Conservation (phyloP, 371 early-diverging fungal genomes). For the Mucor irregularis region DNA sequence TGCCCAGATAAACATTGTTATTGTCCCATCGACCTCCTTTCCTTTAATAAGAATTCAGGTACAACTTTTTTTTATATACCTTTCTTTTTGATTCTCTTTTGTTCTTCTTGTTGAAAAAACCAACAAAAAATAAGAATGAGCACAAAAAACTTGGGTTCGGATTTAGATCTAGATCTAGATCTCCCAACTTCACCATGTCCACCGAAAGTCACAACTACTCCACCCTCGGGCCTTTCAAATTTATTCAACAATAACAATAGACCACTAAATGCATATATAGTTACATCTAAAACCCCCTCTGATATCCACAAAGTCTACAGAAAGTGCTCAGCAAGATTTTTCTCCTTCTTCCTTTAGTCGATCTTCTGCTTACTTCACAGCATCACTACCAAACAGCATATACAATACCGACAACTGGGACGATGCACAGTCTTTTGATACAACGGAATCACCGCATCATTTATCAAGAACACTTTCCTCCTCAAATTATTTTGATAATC, state of each 20-base stretch:
- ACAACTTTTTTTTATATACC: too few species aligned
- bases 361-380: slow-evolving; percentile 9
- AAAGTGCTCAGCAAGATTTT: background rate
- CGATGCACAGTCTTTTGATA: background rate
- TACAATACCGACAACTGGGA: too few species aligned
- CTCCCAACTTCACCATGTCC: background rate
- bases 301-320: background rate
- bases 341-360: background rate
- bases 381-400: slow-evolving; percentile 3
- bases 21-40: too few species aligned
- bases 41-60: too few species aligned
- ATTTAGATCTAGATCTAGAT: too few species aligned
- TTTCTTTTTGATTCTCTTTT: too few species aligned
- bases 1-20: too few species aligned
- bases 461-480: slow-evolving; percentile 12
- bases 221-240: background rate
- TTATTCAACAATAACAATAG: background rate
- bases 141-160: too few species aligned
- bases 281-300: background rate
- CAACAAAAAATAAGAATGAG: too few species aligned
- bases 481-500: slow-evolving; percentile 13
- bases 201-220: background rate
- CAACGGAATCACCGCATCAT: background rate
- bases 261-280: slow-evolving; percentile 3
- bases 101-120: too few species aligned